A percentile compares a stretch with the other conserved stretches of the same genome.
Evolutionary conservation across 208 protist genomes (phyloP).

Genomic region (Borovskyia barvae): DNA sequence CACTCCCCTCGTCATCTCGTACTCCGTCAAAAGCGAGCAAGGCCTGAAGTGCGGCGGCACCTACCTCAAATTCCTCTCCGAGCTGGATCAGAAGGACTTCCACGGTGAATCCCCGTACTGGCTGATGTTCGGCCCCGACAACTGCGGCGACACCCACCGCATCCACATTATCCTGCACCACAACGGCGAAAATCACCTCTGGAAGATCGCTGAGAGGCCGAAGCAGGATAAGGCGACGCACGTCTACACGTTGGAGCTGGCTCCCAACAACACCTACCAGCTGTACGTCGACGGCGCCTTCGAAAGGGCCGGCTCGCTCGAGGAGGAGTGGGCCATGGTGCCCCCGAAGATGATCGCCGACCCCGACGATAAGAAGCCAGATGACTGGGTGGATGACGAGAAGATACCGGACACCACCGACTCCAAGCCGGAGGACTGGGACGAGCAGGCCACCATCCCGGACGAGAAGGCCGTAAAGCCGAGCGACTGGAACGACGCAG

Average conservation of each 20-base stretch:
- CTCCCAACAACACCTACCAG: slow-evolving; percentile 91
- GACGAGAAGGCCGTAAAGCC: slow-evolving; percentile 92
- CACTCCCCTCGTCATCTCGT: slow-evolving; percentile 91
- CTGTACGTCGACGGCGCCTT: slow-evolving; percentile 83
- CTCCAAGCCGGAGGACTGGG: slow-evolving; percentile 92
- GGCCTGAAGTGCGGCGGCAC: slow-evolving; percentile 90
- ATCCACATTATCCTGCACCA: slow-evolving; percentile 95
- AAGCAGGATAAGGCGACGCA: slow-evolving; percentile 87
- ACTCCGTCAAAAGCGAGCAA: slow-evolving; percentile 91
- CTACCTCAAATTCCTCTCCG: slow-evolving; percentile 94
- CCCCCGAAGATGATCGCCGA: slow-evolving; percentile 80
- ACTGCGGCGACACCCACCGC: slow-evolving; percentile 79
- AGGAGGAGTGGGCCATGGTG: slow-evolving; percentile 92
- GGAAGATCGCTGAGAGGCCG: slow-evolving; percentile 62
- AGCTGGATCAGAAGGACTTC: slow-evolving; percentile 77
- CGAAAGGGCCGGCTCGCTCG: slow-evolving; percentile 62
- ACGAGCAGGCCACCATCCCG: slow-evolving; percentile 77
- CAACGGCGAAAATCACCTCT: slow-evolving; percentile 91
- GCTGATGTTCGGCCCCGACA: slow-evolving; percentile 97
- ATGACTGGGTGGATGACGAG: slow-evolving; percentile 78
- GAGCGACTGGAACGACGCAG: slow-evolving; percentile 91
- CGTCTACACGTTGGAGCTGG: slow-evolving; percentile 92
- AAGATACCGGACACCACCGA: slow-evolving; percentile 89
- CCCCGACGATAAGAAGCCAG: slow-evolving; percentile 90
- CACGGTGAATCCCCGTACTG: slow-evolving; percentile 86